These are phyloP conservation scores for Asterella californica DNA, from an alignment of 225 moss, liverwort and hornwort species.

Conservation along the genomic window DNA sequence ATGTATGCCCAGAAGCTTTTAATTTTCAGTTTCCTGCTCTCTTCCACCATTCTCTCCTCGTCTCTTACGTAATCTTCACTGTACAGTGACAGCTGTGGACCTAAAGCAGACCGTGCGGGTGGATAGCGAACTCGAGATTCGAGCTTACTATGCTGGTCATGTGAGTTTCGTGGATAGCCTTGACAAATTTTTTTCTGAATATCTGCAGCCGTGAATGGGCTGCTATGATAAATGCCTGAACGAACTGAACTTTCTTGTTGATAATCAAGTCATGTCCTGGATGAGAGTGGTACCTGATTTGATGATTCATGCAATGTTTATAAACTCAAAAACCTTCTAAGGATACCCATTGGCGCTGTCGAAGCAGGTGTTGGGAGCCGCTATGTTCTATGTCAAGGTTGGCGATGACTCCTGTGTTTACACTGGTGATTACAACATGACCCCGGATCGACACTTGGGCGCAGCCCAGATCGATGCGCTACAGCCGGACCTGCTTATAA, in stretches of 20 bases:
- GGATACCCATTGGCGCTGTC: slow-evolving; percentile 4
- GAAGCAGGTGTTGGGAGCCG: slow-evolving; percentile 88
- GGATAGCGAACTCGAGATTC: slow-evolving; percentile 68
- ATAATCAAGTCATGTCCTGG: too few relatives aligned
- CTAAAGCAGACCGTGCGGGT: slow-evolving; percentile 87
- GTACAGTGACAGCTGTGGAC: slow-evolving; percentile 83
- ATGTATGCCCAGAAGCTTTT: too few relatives aligned
- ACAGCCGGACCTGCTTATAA: slow-evolving; percentile 93
- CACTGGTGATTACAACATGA: slow-evolving; percentile 99
- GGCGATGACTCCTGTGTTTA: slow-evolving; percentile 91
- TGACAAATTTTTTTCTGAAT: not conserved
- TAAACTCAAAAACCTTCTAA: not conserved
- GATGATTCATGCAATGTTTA: not conserved
- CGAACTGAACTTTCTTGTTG: too few relatives aligned
- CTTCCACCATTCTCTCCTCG: not conserved
- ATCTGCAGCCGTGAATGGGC: not conserved
- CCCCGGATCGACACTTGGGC: slow-evolving; percentile 94
- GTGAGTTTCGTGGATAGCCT: slow-evolving; percentile 65
- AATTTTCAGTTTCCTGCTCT: too few relatives aligned
- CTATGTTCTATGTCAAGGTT: slow-evolving; percentile 93
- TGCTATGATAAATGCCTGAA: not conserved
- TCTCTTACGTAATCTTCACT: too few relatives aligned
- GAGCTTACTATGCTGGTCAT: slow-evolving; percentile 97
- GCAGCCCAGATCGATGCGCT: slow-evolving; percentile 96
- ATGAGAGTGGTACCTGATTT: too few relatives aligned